These are phyloP conservation scores for Diospyros kaki DNA, from an alignment of 148 eudicot species.

Conservation along the genomic window DNA sequence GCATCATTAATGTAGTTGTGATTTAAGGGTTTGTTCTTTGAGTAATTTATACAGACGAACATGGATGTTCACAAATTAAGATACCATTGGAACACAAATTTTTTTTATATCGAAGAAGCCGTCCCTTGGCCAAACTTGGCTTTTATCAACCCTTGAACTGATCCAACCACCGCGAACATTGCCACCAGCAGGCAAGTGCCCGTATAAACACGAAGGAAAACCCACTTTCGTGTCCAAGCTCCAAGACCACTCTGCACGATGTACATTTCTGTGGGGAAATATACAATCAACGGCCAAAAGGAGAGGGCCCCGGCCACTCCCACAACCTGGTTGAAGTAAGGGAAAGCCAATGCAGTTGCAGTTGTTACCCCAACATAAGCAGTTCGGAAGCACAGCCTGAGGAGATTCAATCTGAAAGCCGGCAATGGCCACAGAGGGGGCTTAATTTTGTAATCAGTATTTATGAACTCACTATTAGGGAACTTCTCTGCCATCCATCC, in stretches of 20 bases:
- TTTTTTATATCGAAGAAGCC: background rate
- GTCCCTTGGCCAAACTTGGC: conserved; percentile 32
- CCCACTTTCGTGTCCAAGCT: conserved; percentile 42
- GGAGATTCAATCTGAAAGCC: conserved; percentile 28
- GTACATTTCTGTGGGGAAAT: conserved; percentile 59
- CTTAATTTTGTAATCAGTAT: conserved; percentile 17
- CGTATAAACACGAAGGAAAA: conserved; percentile 30
- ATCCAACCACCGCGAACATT: conserved; percentile 48
- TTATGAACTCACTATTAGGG: conserved; percentile 33
- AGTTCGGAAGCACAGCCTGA: conserved; percentile 49
- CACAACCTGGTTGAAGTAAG: conserved; percentile 59
- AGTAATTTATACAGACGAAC: too few species aligned
- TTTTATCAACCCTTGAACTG: conserved; percentile 40
- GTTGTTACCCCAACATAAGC: conserved; percentile 44
- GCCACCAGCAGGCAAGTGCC: conserved; percentile 31
- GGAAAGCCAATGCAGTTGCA: conserved; percentile 40
- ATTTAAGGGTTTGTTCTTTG: too few species aligned
- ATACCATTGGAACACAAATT: background rate
- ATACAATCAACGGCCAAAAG: conserved; percentile 62
- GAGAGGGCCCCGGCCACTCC: conserved; percentile 55
- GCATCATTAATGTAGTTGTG: too few species aligned
- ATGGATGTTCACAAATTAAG: background rate
- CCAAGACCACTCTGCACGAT: conserved; percentile 33
- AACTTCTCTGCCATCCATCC: conserved; percentile 26
- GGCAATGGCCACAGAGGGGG: conserved; percentile 19